Base-by-base conservation (phyloP, 345 rosid genomes). In the Cochlearia excelsa region DNA sequence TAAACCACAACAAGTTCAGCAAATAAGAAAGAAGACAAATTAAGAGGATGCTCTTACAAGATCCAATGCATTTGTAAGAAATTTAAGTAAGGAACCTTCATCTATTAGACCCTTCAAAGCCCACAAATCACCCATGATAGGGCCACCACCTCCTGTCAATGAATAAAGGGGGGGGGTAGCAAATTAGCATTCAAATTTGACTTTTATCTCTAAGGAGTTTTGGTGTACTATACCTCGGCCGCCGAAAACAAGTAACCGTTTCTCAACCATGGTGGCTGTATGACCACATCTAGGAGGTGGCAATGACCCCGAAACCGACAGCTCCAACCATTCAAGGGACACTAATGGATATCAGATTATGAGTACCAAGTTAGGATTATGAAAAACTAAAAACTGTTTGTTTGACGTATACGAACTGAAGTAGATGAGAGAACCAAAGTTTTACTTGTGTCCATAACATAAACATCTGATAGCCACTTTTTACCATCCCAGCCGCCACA, bases 261-360 rank as follows among this genome's bases (percentile, higher is more conserved):
- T 93, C 85, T 93, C 99, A 57, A 89, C 79, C 99, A 89, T 87
- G 47, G 95, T 89, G 56, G 95, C 92, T 35, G 95, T 83, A 65
- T 89, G 99, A 55, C 99, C 97, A 70, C 99, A 93, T 82, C 99
- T 78, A 73, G 99, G 99, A 52, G 95, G 84, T 30, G 99, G 99
- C 59, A 77, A 46, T 23, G 94, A 76, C 68, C 97, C 97, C 10
- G 87, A 58, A 68, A 84, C 81, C 23, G 95, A 75, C 26, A 89
- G 86, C 78, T 93, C 95, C 76, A 69, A 77, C 99, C 97, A 93
- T 79, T 89, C 99, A 55, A 93, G 97, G 4, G 99, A 93, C 71
- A 85, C 99, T 93, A 73, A 73, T 72, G 62, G 49, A 56, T 43
- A n/a, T n/a, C n/a, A n/a, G n/a, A n/a, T n/a, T n/a, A n/a, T n/a